Conservation (phyloP, 177 flowering plant species). For the Telopea speciosissima region DNA sequence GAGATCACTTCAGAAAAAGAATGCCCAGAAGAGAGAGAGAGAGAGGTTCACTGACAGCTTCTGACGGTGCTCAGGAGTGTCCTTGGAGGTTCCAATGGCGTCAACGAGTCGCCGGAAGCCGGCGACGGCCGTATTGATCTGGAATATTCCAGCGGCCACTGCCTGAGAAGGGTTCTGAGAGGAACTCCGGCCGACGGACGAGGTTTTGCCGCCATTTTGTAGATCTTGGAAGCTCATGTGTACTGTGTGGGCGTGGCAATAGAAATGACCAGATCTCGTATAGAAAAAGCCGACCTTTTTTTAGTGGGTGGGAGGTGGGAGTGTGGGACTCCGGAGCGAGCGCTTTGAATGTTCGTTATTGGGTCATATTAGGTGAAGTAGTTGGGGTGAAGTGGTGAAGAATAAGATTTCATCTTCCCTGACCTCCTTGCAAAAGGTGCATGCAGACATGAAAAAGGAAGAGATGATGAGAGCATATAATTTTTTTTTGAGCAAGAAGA, state of each 20-base stretch:
- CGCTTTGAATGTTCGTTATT: too few relatives aligned
- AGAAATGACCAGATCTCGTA: too few relatives aligned
- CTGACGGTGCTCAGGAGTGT: slow-evolving; percentile 79
- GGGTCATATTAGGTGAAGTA: too few relatives aligned
- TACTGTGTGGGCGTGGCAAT: background rate
- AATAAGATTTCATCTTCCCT: too few relatives aligned
- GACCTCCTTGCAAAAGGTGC: too few relatives aligned
- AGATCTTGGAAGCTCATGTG: slow-evolving; percentile 78
- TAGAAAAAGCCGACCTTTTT: too few relatives aligned
- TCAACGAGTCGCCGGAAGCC: slow-evolving; percentile 74
- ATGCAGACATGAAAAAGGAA: too few relatives aligned
- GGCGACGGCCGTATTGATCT: slow-evolving; percentile 77
- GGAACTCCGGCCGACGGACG: slow-evolving; percentile 14
- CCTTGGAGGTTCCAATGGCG: slow-evolving; percentile 62
- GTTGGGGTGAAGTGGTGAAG: too few relatives aligned
- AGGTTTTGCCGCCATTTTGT: slow-evolving; percentile 22
- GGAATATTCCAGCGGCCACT: slow-evolving; percentile 72
- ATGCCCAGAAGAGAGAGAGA: background rate
- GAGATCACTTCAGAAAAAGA: background rate
- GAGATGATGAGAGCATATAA: too few relatives aligned
- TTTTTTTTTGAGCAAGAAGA: too few relatives aligned
- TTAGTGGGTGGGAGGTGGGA: too few relatives aligned
- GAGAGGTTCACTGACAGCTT: slow-evolving; percentile 44
- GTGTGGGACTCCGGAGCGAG: too few relatives aligned
- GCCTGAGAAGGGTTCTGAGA: slow-evolving; percentile 51